Percentiles rank a stretch among this genome's conserved stretches.
Evolutionary conservation across 179 eudicot species (phyloP).

Genomic region (Amaranthus tricolor): DNA sequence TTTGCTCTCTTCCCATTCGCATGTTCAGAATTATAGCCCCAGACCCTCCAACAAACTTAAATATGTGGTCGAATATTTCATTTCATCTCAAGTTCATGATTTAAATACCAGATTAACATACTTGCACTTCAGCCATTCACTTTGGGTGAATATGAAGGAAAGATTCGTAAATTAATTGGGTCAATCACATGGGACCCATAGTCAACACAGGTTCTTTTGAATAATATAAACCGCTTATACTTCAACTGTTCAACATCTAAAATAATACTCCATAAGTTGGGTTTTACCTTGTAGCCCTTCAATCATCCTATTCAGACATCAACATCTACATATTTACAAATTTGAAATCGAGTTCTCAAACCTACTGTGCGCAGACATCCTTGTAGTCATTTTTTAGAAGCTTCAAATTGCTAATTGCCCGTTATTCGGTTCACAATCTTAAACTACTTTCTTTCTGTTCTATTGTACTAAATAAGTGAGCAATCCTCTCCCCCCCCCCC

Average conservation of each 20-base stretch:
- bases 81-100: no score
- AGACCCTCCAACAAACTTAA: no score
- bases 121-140: no score
- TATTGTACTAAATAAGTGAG: not conserved
- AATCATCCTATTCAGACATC: not conserved
- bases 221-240: no score
- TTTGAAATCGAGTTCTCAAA: not conserved
- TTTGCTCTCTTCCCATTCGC: not conserved
- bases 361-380: not conserved
- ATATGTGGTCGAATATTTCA: no score
- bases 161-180: no score
- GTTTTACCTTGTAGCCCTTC: not conserved
- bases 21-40: not conserved
- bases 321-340: not conserved
- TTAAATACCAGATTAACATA: no score
- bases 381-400: not conserved
- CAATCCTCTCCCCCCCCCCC: not conserved
- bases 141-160: no score
- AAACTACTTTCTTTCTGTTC: not conserved
- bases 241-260: not conserved
- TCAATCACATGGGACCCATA: no score
- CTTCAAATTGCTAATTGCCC: not conserved
- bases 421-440: not conserved
- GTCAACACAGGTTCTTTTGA: not conserved
- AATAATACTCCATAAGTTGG: not conserved